Evolutionary conservation across 2,329 filamentous ascomycete species (phyloP).

Genomic region (Catunica adiposa): DNA sequence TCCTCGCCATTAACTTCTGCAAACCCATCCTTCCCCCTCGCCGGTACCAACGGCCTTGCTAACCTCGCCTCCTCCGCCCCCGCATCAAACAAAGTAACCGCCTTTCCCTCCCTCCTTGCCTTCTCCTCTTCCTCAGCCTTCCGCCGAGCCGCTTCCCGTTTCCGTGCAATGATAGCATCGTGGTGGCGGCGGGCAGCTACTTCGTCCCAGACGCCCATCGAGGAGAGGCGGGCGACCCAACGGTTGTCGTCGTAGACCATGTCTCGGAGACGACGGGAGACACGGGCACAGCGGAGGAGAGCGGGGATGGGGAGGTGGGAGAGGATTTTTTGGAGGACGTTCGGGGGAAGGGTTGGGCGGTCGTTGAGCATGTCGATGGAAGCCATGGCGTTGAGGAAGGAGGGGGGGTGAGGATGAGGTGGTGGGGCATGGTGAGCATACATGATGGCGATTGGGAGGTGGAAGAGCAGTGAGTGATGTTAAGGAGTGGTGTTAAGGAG

Average conservation of each 20-base stretch:
- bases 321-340: constrained; percentile 62
- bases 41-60: constrained; percentile 15
- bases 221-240: constrained; percentile 75
- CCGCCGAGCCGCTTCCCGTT: constrained; percentile 35
- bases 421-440: neutral
- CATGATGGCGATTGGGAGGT: too few species aligned
- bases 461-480: too few species aligned
- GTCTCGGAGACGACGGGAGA: constrained; percentile 75
- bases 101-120: constrained; percentile 18
- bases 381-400: constrained; percentile 61
- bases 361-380: constrained; percentile 64
- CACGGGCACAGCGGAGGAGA: constrained; percentile 68
- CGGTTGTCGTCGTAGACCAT: constrained; percentile 98
- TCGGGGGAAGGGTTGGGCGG: constrained; percentile 63
- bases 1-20: constrained; percentile 40
- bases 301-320: constrained; percentile 78
- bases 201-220: constrained; percentile 89
- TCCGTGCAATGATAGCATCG: constrained; percentile 50
- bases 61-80: constrained; percentile 36
- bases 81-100: constrained; percentile 59
- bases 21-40: constrained; percentile 47
- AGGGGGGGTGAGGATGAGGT: constrained; percentile 19
- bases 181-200: constrained; percentile 63
- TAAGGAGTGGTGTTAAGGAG: too few species aligned
- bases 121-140: constrained; percentile 16